phyloP scores from a whole-genome alignment of 768 basidiomycete genomes.

The Boletus tylopilopsis region DNA sequence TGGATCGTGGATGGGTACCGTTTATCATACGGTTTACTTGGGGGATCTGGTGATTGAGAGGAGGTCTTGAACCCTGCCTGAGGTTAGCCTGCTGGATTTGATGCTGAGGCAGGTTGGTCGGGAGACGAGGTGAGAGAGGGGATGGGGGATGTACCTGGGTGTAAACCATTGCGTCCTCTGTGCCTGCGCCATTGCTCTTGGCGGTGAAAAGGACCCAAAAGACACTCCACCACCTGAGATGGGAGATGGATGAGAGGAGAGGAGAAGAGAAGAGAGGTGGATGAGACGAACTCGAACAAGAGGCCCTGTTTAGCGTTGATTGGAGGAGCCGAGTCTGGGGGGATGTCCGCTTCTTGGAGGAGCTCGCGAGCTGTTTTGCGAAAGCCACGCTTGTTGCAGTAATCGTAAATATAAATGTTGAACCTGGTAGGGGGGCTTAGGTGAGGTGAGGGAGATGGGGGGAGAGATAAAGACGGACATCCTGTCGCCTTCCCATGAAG shows the following conservation, averaged over 20 bases:
- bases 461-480: constrained; percentile 49
- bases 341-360: constrained; percentile 61
- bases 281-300: constrained; percentile 65
- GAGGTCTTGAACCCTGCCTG: constrained; percentile 30
- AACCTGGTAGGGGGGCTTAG: constrained; percentile 53
- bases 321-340: constrained; percentile 60
- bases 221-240: constrained; percentile 89
- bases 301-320: constrained; percentile 83
- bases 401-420: constrained; percentile 87
- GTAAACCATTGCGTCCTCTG: constrained; percentile 73
- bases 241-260: background rate
- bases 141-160: constrained; percentile 49
- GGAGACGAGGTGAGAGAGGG: constrained; percentile 1
- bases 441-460: constrained; percentile 7
- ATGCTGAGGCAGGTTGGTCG: constrained; percentile 29
- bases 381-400: constrained; percentile 78
- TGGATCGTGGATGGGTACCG: constrained; percentile 27
- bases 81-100: constrained; percentile 33
- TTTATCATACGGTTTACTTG: constrained; percentile 30
- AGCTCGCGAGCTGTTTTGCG: constrained; percentile 69
- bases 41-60: constrained; percentile 24
- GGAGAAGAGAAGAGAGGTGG: background rate
- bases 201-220: constrained; percentile 85
- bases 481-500: constrained; percentile 82
- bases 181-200: constrained; percentile 61